Percentiles rank a stretch among this genome's conserved stretches.
These are phyloP conservation scores for Cerrena zonata DNA, from an alignment of 1,284 basidiomycete species.

Conservation along the genomic window DNA sequence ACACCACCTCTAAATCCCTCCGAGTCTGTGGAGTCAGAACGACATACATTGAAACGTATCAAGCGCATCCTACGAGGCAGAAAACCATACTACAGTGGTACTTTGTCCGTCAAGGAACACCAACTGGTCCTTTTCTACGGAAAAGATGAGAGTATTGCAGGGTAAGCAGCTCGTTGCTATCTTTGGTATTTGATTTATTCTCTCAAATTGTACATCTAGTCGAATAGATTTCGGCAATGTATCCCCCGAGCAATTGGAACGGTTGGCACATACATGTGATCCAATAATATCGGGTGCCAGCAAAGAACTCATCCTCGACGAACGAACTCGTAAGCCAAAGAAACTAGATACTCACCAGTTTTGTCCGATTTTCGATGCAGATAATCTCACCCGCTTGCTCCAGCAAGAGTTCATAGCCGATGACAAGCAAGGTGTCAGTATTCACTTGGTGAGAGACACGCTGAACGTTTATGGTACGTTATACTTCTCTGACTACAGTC, in stretches of 20 bases:
- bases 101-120: not conserved
- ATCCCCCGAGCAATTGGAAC: conserved; percentile 3
- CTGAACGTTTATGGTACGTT: conserved; percentile 27
- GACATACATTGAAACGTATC: not conserved
- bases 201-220: too few relatives aligned
- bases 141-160: not conserved
- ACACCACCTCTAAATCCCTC: too few relatives aligned
- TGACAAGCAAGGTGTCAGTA: conserved; percentile 8
- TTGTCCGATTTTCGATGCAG: conserved; percentile 15
- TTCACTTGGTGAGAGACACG: conserved; percentile 23
- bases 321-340: conserved; percentile 21
- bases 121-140: not conserved
- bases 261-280: conserved; percentile 18
- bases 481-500: not conserved
- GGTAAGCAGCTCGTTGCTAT: too few relatives aligned
- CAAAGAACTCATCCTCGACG: conserved; percentile 19
- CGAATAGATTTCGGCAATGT: conserved; percentile 8
- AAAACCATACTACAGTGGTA: not conserved
- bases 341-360: conserved; percentile 20
- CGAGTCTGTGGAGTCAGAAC: too few relatives aligned
- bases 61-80: not conserved
- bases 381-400: conserved; percentile 12
- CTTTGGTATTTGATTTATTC: too few relatives aligned
- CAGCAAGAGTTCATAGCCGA: conserved; percentile 10
- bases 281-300: conserved; percentile 21